Conservation (phyloP, 345 rosid species). For the Eucalyptus pauciflora region DNA sequence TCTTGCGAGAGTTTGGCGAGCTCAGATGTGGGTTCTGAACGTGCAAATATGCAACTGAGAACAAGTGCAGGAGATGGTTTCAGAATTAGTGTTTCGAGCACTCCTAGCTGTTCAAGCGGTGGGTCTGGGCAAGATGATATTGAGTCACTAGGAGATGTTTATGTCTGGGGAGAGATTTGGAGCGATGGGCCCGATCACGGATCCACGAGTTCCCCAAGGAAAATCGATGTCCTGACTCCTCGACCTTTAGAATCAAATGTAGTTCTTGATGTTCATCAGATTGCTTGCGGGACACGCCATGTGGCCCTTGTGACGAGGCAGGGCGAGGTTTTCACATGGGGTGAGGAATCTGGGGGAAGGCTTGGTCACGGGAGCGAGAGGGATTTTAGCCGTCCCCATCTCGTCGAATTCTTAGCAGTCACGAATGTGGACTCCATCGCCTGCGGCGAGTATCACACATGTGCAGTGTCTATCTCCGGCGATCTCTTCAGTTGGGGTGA, state of each 20-base stretch:
- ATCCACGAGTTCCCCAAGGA: slow-evolving; percentile 16
- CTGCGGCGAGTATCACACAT: slow-evolving; percentile 80
- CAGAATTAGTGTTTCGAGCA: slow-evolving; percentile 88
- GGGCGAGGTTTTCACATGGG: slow-evolving; percentile 98
- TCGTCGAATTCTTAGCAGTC: slow-evolving; percentile 75
- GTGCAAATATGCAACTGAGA: slow-evolving; percentile 83
- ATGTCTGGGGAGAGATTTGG: slow-evolving; percentile 96
- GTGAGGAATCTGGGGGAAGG: slow-evolving; percentile 95
- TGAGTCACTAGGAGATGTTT: slow-evolving; percentile 93
- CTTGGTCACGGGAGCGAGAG: slow-evolving; percentile 81
- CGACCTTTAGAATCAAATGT: slow-evolving; percentile 80
- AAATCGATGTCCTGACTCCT: slow-evolving; percentile 57
- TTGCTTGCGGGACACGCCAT: slow-evolving; percentile 77
- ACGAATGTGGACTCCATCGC: slow-evolving; percentile 72
- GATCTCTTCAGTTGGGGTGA: slow-evolving; percentile 93
- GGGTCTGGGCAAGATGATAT: slow-evolving; percentile 99
- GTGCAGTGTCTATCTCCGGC: slow-evolving; percentile 72
- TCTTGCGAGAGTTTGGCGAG: slow-evolving; percentile 22
- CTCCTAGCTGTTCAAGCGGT: slow-evolving; percentile 89
- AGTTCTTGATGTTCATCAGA: slow-evolving; percentile 96
- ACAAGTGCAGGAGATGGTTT: slow-evolving; percentile 80
- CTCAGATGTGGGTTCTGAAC: slow-evolving; percentile 82
- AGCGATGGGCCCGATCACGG: slow-evolving; percentile 53
- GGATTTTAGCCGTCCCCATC: slow-evolving; percentile 59
- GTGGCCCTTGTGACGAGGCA: slow-evolving; percentile 87